phyloP scores from a whole-genome alignment of 2,329 filamentous ascomycete species.

The Mycosphaerella sp. region DNA sequence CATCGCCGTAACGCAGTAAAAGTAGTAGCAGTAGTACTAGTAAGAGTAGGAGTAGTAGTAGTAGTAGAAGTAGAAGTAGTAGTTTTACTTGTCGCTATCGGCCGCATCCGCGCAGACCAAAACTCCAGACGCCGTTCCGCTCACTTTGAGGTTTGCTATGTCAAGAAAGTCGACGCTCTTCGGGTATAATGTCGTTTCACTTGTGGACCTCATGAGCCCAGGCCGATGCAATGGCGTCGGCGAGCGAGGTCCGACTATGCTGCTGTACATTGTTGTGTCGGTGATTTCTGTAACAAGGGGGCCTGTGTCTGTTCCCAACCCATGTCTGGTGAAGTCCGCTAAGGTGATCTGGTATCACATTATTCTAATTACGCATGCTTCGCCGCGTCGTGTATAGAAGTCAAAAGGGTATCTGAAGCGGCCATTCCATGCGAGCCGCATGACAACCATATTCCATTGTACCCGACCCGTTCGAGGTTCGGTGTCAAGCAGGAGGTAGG shows the following conservation, averaged over 20 bases:
- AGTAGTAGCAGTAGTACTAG: too few species aligned
- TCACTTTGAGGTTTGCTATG: background rate
- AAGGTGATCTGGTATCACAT: conserved; percentile 13
- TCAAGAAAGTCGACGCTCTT: background rate
- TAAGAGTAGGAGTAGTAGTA: too few species aligned
- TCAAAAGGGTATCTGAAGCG: conserved; percentile 22
- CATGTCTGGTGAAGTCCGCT: conserved; percentile 5
- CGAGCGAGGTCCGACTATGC: conserved; percentile 8
- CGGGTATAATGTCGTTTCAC: conserved; percentile 3
- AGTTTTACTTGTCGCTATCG: background rate
- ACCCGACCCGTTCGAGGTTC: conserved; percentile 3
- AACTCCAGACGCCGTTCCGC: conserved; percentile 1
- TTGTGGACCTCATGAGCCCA: conserved; percentile 1
- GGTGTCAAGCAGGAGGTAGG: background rate
- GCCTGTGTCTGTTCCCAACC: conserved; percentile 12
- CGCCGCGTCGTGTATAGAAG: conserved; percentile 17
- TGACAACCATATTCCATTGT: conserved; percentile 7
- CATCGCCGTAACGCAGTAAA: conserved; percentile 5
- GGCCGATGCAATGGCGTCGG: conserved; percentile 1
- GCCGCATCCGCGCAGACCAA: background rate
- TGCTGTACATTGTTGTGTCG: conserved; percentile 17
- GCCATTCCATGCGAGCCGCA: conserved; percentile 12
- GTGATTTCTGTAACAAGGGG: conserved; percentile 8
- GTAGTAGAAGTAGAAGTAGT: too few species aligned
- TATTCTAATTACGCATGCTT: conserved; percentile 14